Evolutionary conservation across 192 early-diverging fungal genomes (phyloP).

Genomic region (Dissophora ornata): DNA sequence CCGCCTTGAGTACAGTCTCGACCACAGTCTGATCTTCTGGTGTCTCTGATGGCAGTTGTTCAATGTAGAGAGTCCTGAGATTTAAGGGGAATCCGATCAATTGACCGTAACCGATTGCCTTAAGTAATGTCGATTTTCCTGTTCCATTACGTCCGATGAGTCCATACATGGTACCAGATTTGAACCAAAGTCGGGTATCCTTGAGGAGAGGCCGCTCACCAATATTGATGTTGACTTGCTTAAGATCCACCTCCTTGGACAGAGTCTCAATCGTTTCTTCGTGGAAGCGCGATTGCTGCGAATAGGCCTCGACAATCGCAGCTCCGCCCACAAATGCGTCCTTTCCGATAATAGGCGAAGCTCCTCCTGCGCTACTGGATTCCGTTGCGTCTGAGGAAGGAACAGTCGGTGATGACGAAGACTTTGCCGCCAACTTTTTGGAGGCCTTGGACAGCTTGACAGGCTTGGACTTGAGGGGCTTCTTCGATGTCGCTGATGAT

Average conservation of each 20-base stretch:
- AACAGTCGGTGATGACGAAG: slow-evolving; percentile 3
- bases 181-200: slow-evolving; percentile 82
- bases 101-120: slow-evolving; percentile 67
- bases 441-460: slow-evolving; percentile 52
- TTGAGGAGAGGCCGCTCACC: slow-evolving; percentile 75
- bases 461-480: slow-evolving; percentile 27
- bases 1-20: slow-evolving; percentile 72
- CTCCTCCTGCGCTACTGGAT: not conserved
- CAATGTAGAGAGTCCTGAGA: slow-evolving; percentile 81
- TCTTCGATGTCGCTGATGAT: slow-evolving; percentile 22
- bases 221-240: slow-evolving; percentile 80
- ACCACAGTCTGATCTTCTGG: slow-evolving; percentile 61
- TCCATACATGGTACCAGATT: slow-evolving; percentile 81
- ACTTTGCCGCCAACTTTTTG: slow-evolving; percentile 51
- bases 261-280: slow-evolving; percentile 81
- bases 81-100: slow-evolving; percentile 88
- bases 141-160: slow-evolving; percentile 83
- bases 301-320: slow-evolving; percentile 71
- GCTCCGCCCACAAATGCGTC: slow-evolving; percentile 30
- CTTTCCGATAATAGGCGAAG: slow-evolving; percentile 8
- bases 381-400: not conserved
- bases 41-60: slow-evolving; percentile 76
- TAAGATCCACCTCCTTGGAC: slow-evolving; percentile 84
- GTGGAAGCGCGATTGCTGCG: slow-evolving; percentile 89
- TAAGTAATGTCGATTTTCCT: slow-evolving; percentile 79